Conservation (phyloP, 768 basidiomycete species). For the Mycena capillaripes region DNA sequence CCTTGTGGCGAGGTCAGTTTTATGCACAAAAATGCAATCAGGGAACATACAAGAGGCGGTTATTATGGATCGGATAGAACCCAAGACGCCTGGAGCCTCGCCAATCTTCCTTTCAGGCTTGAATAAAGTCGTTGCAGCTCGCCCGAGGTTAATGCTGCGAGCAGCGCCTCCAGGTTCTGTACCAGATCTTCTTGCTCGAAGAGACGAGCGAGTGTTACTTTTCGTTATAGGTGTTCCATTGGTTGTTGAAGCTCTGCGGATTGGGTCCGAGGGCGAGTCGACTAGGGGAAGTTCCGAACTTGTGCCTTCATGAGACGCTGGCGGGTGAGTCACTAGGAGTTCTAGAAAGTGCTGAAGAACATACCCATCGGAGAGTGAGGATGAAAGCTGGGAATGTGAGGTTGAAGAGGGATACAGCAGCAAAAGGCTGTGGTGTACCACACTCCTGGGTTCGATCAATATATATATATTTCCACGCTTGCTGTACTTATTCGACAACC, state of each 20-base stretch:
- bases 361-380: slow-evolving; percentile 29
- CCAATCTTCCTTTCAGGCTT: slow-evolving; percentile 57
- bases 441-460: not conserved
- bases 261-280: not conserved
- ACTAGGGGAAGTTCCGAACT: slow-evolving; percentile 27
- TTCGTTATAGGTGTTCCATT: slow-evolving; percentile 27
- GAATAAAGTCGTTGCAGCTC: slow-evolving; percentile 48
- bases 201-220: not conserved
- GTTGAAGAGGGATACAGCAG: not conserved
- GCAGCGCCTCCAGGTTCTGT: slow-evolving; percentile 5
- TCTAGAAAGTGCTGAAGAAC: slow-evolving; percentile 18
- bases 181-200: slow-evolving; percentile 11
- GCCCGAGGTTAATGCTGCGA: slow-evolving; percentile 34
- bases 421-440: not conserved
- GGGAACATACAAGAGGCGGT: slow-evolving; percentile 66
- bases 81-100: slow-evolving; percentile 57
- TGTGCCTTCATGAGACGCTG: slow-evolving; percentile 21
- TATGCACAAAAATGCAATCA: not conserved
- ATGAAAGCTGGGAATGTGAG: not conserved
- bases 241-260: not conserved
- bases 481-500: too few species aligned
- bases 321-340: not conserved
- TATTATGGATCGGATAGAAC: slow-evolving; percentile 68
- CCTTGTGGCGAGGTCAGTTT: slow-evolving; percentile 52
- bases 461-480: not conserved